phyloP scores from a whole-genome alignment of 129 eudicot species.

The Flaveria sonorensis region DNA sequence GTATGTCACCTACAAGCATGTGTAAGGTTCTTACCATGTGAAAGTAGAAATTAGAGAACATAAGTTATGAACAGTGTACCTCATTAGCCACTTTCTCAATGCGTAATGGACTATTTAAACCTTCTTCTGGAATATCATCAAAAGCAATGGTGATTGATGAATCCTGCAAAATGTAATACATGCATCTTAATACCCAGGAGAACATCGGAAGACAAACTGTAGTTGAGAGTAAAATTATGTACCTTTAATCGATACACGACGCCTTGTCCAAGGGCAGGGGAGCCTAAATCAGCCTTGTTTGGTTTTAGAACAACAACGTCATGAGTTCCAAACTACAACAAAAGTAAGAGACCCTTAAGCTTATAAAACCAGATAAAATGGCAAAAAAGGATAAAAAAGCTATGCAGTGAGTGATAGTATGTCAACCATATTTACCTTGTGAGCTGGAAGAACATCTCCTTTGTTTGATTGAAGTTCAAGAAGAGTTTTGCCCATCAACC shows the following conservation, averaged over 20 bases:
- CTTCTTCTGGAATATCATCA: slow-evolving; percentile 98
- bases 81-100: slow-evolving; percentile 37
- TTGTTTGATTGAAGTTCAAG: slow-evolving; percentile 92
- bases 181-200: background rate
- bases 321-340: slow-evolving; percentile 91
- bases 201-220: background rate
- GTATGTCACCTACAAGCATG: slow-evolving; percentile 74
- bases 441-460: slow-evolving; percentile 96
- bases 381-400: background rate
- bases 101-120: slow-evolving; percentile 87
- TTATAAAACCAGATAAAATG: background rate
- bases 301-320: slow-evolving; percentile 90
- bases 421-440: slow-evolving; percentile 60
- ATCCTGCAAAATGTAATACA: slow-evolving; percentile 51
- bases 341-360: background rate
- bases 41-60: background rate
- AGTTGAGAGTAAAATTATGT: slow-evolving; percentile 35
- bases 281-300: slow-evolving; percentile 87
- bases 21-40: background rate
- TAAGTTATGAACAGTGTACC: slow-evolving; percentile 12
- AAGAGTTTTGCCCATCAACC: slow-evolving; percentile 91
- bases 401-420: background rate
- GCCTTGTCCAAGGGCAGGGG: slow-evolving; percentile 98
- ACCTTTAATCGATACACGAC: slow-evolving; percentile 96
- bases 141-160: slow-evolving; percentile 91